These are phyloP conservation scores for Actinomortierella wolfii DNA, from an alignment of 371 early-diverging fungal genomes.

Conservation along the genomic window DNA sequence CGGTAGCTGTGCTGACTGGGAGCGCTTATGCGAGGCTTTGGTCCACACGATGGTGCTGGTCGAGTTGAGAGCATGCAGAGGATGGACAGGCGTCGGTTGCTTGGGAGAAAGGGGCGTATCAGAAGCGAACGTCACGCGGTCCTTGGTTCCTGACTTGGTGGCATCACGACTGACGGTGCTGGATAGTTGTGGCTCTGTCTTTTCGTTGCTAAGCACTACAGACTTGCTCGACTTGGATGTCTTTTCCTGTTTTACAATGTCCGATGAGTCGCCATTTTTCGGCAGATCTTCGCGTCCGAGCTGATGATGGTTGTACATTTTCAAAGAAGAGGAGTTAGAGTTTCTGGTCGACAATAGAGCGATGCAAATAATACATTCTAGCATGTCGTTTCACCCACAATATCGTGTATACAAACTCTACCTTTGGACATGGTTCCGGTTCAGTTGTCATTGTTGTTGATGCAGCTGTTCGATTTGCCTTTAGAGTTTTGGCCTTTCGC, in stretches of 20 bases:
- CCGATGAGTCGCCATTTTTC: neutral
- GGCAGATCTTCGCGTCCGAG: too few relatives aligned
- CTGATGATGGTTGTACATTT: too few relatives aligned
- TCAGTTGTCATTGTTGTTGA: neutral
- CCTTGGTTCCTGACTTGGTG: neutral
- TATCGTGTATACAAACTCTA: too few relatives aligned
- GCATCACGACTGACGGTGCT: neutral
- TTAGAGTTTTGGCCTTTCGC: slow-evolving; percentile 18
- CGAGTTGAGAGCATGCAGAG: slow-evolving; percentile 36
- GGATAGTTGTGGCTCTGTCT: neutral
- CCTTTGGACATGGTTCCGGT: too few relatives aligned
- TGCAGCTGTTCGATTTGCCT: neutral
- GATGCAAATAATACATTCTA: neutral
- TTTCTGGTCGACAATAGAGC: too few relatives aligned
- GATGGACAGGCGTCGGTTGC: slow-evolving; percentile 16
- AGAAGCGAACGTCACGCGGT: neutral
- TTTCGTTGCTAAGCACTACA: neutral
- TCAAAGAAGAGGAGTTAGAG: too few relatives aligned
- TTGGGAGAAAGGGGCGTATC: neutral
- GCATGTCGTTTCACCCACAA: slow-evolving; percentile 1
- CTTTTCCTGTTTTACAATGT: neutral
- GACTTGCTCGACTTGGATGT: neutral
- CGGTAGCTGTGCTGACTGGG: slow-evolving; percentile 41
- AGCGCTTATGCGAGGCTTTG: slow-evolving; percentile 33
- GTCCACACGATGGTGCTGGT: slow-evolving; percentile 32